Percentiles rank a stretch among this genome's conserved stretches.
phyloP scores from a whole-genome alignment of 139 green algal genomes.

The Asterochloris erici region DNA sequence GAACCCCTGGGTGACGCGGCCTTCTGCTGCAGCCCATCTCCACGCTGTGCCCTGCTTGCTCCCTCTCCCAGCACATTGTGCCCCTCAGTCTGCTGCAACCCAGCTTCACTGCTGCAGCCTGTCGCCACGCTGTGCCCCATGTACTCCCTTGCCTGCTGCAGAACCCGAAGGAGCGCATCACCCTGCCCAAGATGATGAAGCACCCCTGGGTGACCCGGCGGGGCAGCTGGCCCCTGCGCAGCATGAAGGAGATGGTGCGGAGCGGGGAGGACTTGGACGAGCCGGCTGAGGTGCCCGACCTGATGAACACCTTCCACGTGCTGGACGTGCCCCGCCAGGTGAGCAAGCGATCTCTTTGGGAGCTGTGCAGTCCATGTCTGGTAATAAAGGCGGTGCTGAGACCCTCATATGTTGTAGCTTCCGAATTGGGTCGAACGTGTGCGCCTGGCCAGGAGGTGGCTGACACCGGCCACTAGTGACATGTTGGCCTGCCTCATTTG shows the following conservation, averaged over 20 bases:
- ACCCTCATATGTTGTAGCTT: too few species aligned
- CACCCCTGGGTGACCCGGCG: constrained; percentile 71
- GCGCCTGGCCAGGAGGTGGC: too few species aligned
- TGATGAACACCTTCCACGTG: constrained; percentile 32
- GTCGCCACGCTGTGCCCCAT: too few species aligned
- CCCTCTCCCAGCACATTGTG: too few species aligned
- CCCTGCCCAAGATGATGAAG: constrained; percentile 52
- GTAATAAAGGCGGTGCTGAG: not conserved
- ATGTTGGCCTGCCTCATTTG: too few species aligned
- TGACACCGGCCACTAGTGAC: too few species aligned
- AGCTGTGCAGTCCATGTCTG: not conserved
- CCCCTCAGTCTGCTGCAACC: too few species aligned
- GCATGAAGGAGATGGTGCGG: constrained; percentile 28
- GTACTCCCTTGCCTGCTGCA: constrained; percentile 9
- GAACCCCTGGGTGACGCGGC: too few species aligned
- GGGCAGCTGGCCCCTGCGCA: constrained; percentile 24
- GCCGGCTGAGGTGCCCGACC: constrained; percentile 17
- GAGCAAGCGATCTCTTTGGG: not conserved
- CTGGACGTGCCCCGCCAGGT: constrained; percentile 30
- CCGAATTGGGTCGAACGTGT: too few species aligned
- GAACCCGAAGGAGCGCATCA: constrained; percentile 70
- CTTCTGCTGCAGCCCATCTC: too few species aligned
- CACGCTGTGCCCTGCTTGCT: too few species aligned
- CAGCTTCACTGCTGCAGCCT: too few species aligned
- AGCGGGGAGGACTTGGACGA: constrained; percentile 8